A percentile compares a stretch with the other conserved stretches of the same genome.
These are phyloP conservation scores for Pistacia atlantica DNA, from an alignment of 345 rosid species.

Conservation along the genomic window DNA sequence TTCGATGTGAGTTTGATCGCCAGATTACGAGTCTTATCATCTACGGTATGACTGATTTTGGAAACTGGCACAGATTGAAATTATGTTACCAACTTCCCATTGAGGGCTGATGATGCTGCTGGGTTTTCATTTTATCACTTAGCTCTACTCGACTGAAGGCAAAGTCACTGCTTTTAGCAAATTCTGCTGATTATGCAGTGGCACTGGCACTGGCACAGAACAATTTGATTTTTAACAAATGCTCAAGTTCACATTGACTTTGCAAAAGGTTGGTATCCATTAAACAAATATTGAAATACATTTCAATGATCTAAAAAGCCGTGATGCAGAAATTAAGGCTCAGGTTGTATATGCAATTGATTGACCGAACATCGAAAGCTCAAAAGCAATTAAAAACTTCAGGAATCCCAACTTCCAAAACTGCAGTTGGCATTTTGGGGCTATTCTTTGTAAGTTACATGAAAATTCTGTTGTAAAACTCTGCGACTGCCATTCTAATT, in stretches of 20 bases:
- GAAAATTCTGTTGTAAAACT: conserved; percentile 4
- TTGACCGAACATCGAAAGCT: not conserved
- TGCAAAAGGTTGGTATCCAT: not conserved
- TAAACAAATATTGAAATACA: not conserved
- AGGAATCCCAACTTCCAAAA: conserved; percentile 18
- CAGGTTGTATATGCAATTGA: not conserved
- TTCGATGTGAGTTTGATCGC: not conserved
- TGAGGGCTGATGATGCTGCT: too few relatives aligned
- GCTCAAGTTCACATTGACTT: not conserved
- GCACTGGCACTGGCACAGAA: not conserved
- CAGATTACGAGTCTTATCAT: too few relatives aligned
- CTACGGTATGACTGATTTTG: too few relatives aligned
- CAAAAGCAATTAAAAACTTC: conserved; percentile 18
- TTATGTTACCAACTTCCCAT: too few relatives aligned
- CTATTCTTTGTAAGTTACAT: conserved; percentile 18
- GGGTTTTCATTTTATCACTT: too few relatives aligned
- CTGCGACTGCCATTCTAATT: not conserved
- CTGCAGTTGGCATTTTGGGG: conserved; percentile 9
- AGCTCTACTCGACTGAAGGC: too few relatives aligned
- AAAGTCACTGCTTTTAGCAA: not conserved
- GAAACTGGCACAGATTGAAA: too few relatives aligned
- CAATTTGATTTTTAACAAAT: not conserved
- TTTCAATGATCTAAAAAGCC: not conserved
- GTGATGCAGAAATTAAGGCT: not conserved
- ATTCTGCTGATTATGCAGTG: not conserved